phyloP scores from a whole-genome alignment of 345 rosid genomes.

The Geranium brycei region DNA sequence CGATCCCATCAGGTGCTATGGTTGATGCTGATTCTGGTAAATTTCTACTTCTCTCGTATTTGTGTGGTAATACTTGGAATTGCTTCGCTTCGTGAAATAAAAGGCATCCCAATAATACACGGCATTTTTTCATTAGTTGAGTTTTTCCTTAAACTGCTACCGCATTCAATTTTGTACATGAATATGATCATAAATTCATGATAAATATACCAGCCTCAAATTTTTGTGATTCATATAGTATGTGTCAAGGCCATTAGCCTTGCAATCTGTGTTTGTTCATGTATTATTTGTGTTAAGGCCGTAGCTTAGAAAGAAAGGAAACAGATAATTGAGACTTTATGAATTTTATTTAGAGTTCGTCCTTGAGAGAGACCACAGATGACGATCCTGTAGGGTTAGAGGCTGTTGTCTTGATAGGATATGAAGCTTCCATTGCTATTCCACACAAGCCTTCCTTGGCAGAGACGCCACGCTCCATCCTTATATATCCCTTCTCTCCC shows the following conservation, averaged over 20 bases:
- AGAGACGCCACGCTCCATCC: conserved; percentile 32
- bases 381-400: conserved; percentile 34
- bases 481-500: conserved; percentile 81
- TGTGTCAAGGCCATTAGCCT: background rate
- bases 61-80: background rate
- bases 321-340: background rate
- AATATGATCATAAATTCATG: background rate
- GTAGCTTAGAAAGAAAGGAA: background rate
- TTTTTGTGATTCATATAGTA: background rate
- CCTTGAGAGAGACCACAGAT: conserved; percentile 20
- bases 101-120: background rate
- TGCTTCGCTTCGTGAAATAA: background rate
- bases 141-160: background rate
- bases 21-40: conserved; percentile 17
- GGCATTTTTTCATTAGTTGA: background rate
- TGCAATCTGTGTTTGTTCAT: background rate
- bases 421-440: conserved; percentile 60
- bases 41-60: background rate
- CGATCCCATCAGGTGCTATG: conserved; percentile 74
- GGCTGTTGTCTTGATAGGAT: conserved; percentile 58
- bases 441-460: conserved; percentile 51
- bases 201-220: background rate
- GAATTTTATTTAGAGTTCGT: conserved; percentile 39
- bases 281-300: background rate
- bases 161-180: background rate